Percentiles rank a stretch among this genome's conserved stretches.
phyloP scores from a whole-genome alignment of 306 rosid genomes.

The Alnus glutinosa region DNA sequence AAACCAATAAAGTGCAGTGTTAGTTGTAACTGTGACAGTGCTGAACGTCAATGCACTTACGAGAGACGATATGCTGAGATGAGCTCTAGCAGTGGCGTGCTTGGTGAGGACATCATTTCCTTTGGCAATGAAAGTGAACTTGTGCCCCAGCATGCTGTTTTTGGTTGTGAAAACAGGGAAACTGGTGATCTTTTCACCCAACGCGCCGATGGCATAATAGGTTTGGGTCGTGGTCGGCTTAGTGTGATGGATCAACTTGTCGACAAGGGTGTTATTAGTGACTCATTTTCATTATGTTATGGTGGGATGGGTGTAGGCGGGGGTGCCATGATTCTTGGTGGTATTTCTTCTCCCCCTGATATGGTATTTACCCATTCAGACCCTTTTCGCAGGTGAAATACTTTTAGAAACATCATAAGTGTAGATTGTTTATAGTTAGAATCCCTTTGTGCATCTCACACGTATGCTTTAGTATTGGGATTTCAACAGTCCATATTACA shows the following conservation, averaged over 20 bases:
- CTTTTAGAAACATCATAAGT: background rate
- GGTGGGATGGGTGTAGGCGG: constrained; percentile 99
- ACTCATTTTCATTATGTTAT: constrained; percentile 94
- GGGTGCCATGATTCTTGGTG: constrained; percentile 97
- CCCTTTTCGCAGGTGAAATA: constrained; percentile 64
- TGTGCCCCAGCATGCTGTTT: constrained; percentile 73
- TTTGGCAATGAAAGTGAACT: constrained; percentile 85
- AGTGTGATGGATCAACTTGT: constrained; percentile 94
- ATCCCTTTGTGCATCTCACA: constrained; percentile 77
- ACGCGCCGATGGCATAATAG: constrained; percentile 97
- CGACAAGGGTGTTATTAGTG: constrained; percentile 67
- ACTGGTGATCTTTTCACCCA: constrained; percentile 87
- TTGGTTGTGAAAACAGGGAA: constrained; percentile 87
- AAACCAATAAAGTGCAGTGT: constrained; percentile 68
- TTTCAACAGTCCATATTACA: constrained; percentile 99
- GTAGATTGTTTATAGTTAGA: constrained; percentile 42
- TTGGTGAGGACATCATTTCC: constrained; percentile 78
- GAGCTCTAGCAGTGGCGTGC: constrained; percentile 90
- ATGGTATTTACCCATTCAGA: constrained; percentile 78
- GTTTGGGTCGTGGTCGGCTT: constrained; percentile 86
- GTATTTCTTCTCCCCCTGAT: constrained; percentile 68
- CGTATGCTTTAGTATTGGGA: constrained; percentile 98
- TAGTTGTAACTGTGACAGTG: constrained; percentile 72
- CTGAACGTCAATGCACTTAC: constrained; percentile 62
- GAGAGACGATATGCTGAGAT: constrained; percentile 95